phyloP scores from a whole-genome alignment of 176 grass and related monocot genomes.

The Bolboschoenus planiculmis region DNA sequence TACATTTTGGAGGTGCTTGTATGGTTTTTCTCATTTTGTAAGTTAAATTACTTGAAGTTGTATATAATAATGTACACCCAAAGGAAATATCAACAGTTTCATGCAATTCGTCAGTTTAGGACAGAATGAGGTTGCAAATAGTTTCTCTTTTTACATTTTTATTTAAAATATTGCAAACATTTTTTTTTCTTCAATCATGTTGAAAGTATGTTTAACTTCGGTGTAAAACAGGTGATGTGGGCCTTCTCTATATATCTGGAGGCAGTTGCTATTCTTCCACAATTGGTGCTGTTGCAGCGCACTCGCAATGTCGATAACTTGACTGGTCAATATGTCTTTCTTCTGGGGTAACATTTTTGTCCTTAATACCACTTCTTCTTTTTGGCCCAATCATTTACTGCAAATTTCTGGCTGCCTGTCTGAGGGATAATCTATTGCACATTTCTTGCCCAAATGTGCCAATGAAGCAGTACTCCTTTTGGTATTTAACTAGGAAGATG shows the following conservation, averaged over 20 bases:
- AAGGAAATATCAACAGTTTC: not conserved
- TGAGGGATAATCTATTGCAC: not conserved
- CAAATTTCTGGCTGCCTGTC: not conserved
- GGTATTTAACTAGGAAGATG: not conserved
- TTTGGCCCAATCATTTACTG: not conserved
- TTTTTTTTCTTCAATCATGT: not conserved
- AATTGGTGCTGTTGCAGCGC: slow-evolving; percentile 79
- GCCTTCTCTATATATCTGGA: slow-evolving; percentile 93
- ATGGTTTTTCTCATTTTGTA: not conserved
- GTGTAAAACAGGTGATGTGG: slow-evolving; percentile 70
- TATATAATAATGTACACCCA: not conserved
- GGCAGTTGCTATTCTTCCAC: slow-evolving; percentile 92
- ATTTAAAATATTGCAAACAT: not conserved
- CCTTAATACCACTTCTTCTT: not conserved
- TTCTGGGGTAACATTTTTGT: slow-evolving; percentile 57
- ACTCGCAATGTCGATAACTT: slow-evolving; percentile 90
- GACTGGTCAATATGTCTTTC: slow-evolving; percentile 96
- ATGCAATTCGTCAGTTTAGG: not conserved
- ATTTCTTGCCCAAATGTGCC: not conserved
- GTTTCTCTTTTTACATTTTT: not conserved
- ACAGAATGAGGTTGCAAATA: not conserved
- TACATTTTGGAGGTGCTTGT: not conserved
- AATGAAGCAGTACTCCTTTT: not conserved
- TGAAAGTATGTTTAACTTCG: slow-evolving; percentile 16
- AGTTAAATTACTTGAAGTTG: not conserved